phyloP scores from a whole-genome alignment of 306 rosid genomes.

The Sechiopsis laciniata region DNA sequence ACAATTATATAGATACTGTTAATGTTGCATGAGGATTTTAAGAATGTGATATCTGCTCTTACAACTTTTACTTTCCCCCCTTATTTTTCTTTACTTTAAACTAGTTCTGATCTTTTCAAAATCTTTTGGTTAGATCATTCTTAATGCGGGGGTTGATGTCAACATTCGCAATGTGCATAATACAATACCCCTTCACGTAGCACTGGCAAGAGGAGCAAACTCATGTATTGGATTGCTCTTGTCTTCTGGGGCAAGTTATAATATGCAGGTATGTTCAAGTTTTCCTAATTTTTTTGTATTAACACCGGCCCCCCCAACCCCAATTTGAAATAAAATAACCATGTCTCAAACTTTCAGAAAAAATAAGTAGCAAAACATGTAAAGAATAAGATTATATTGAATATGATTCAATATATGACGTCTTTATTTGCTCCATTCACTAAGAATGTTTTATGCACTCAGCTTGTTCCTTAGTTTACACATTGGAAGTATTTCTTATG shows the following conservation, averaged over 20 bases:
- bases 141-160: conserved; percentile 85
- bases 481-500: neutral
- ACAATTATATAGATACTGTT: conserved; percentile 17
- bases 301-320: too few relatives aligned
- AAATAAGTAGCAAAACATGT: too few relatives aligned
- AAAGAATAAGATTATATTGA: neutral
- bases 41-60: neutral
- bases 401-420: neutral
- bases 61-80: neutral
- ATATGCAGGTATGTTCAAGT: conserved; percentile 62
- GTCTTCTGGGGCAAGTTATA: conserved; percentile 77
- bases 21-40: neutral
- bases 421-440: neutral
- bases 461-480: neutral
- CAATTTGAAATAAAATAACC: neutral
- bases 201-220: conserved; percentile 96
- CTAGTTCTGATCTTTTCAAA: conserved; percentile 10
- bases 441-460: neutral
- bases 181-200: conserved; percentile 91
- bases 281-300: neutral
- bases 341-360: too few relatives aligned
- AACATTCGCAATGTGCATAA: conserved; percentile 85
- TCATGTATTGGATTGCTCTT: conserved; percentile 87
- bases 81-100: conserved; percentile 9
- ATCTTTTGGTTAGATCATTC: conserved; percentile 63